Evolutionary conservation across 1,284 basidiomycete species (phyloP), one percentile per base, ranked within the genome.

Genomic region (Fomitopsis palustris): DNA sequence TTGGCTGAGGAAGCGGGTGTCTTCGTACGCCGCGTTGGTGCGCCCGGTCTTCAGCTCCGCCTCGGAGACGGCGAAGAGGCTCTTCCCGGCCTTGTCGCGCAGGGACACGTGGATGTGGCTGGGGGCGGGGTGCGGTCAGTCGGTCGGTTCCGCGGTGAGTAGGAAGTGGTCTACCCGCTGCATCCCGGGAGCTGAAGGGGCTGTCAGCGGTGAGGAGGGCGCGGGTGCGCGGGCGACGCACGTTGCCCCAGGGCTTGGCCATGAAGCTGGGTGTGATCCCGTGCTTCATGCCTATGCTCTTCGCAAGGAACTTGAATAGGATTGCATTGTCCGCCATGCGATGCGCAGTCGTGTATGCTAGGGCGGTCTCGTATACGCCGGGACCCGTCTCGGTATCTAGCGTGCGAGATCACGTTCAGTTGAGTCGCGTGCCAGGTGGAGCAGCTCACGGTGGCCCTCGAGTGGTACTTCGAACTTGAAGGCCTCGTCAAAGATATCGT

Each of bases 311-410:
- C 73, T 99, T 99, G 85, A 95, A 98, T 42, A 98, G 76, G 54
- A 90, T 84, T 0, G 95, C 95, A 70, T 97, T 98, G 70, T 99
- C 96, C 1, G 95, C 96, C 88, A 98, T 96, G 55, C 90, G 79
- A 16, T 84, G 71, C 0, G 91, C 90, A 29, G 87, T 83, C 2
- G 92, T 95, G 70, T 98, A 98, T 12, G 92, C 92, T 35, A 99
- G 79, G 0, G 96, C 96, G 2, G 96, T 96, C 73, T 99, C 96
- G 61, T 91, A 89, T 1, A 99, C 96, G 39, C 90, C 90, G 4
- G 94, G 93, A 1, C 95, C 96, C 0, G 96, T 98, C 75, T 98
- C 96, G 33, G 96, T 98, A 71, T 98, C 94, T 95, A 62, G 14
- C 37, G 16, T 9, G 8, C 35, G 33, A 37, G 19, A 23, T 41